Evolutionary conservation across 306 rosid genomes (phyloP), one percentile per base, ranked within the genome.

Genomic region (Parietaria judaica): DNA sequence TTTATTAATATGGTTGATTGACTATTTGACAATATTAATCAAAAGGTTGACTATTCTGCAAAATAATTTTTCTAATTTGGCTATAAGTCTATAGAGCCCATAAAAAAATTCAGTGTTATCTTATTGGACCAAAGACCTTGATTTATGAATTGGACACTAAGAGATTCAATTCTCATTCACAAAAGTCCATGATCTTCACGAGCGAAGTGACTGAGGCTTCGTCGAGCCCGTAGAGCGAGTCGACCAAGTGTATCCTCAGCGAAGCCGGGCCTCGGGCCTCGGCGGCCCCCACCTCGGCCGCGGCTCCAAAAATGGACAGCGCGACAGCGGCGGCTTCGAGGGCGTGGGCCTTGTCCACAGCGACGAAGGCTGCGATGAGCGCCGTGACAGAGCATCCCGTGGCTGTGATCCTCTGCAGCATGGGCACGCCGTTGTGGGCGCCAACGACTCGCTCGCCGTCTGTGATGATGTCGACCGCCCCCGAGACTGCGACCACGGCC

Each of bases 301-400:
- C 85, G 62, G 88, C 66, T 46, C 98, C 88, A 71, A 88, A 88
- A 57, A 88, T 66, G 4, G 94, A 78, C 7, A 87, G 67, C 3
- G 96, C 91, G 1, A 78, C 72, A 45, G 87, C 84, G 4, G 88
- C 52, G 1, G 88, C 95, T 8, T 88, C 98, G 51, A 92, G 74
- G 55, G 83, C 79, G 65, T 77, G 71, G 14, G 11, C 17, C 56
- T 76, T 81, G 75, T 88, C 98, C 65, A 88, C 86, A 4, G 98
- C 82, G 60, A 92, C 76, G 66, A 88, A 86, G 56, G 96, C 98
- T 52, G 95, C 88, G 64, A 92, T 67, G 6, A 92, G 85, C 45
- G 95, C 92, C 60, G 96, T 80, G 60, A 92, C 95, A 4, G 98
- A 84, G 73, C 98, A 88, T 35, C 96, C 88, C 3, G 95, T 88